A percentile compares a stretch with the other conserved stretches of the same genome.
phyloP scores from a whole-genome alignment of 2,329 filamentous ascomycete species.

The Cryphonectria nitschkei region DNA sequence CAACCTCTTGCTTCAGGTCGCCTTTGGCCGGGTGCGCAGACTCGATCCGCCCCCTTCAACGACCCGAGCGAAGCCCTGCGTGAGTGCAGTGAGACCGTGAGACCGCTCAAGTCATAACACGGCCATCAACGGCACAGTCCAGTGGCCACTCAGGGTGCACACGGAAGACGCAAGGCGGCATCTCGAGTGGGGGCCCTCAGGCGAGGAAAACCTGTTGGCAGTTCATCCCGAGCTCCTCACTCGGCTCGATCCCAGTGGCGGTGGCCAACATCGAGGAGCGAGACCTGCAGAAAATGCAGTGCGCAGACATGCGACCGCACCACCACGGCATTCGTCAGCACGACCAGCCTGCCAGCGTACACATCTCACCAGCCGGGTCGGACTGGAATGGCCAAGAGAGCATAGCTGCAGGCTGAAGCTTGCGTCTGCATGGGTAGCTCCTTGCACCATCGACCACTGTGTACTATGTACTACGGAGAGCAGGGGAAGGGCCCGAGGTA shows the following conservation, averaged over 20 bases:
- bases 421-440: conserved; percentile 16
- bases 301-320: conserved; percentile 3
- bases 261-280: conserved; percentile 6
- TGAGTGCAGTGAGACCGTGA: not conserved
- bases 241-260: conserved; percentile 2
- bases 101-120: not conserved
- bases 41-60: not conserved
- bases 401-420: conserved; percentile 9
- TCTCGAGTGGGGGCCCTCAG: not conserved
- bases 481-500: not conserved
- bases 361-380: not conserved
- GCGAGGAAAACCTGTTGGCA: not conserved
- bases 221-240: not conserved
- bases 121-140: not conserved
- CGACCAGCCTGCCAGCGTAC: not conserved
- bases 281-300: not conserved
- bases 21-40: not conserved
- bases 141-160: not conserved
- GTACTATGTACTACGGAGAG: not conserved
- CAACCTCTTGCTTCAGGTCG: not conserved
- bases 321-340: not conserved
- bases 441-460: not conserved
- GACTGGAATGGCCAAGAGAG: not conserved
- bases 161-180: not conserved
- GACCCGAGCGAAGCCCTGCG: not conserved